Evolutionary conservation across 352 stramenopile species (phyloP).

Genomic region (Poterioochromonas sp.): DNA sequence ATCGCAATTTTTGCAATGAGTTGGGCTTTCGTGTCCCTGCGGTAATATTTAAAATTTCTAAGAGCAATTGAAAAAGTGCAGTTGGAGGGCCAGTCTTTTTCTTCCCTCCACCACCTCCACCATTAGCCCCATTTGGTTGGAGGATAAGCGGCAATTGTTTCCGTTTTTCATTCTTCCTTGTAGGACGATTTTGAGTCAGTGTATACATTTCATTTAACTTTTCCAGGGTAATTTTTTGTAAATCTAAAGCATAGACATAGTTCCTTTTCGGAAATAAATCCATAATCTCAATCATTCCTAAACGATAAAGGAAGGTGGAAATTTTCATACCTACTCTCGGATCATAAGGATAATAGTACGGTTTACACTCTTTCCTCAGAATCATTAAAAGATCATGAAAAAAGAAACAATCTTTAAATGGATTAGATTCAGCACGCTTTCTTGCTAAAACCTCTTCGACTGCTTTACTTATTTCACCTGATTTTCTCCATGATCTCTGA

Average conservation of each 20-base stretch:
- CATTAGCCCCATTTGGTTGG: not conserved
- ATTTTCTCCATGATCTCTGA: slow-evolving; percentile 15
- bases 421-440: slow-evolving; percentile 14
- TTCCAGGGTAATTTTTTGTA: not conserved
- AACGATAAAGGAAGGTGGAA: slow-evolving; percentile 11
- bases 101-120: not conserved
- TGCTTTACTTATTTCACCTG: not conserved
- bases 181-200: not conserved
- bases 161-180: not conserved
- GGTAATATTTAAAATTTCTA: not conserved
- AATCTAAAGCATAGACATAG: not conserved
- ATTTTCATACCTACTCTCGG: not conserved
- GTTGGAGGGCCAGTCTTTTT: not conserved
- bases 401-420: not conserved
- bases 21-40: not conserved
- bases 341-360: slow-evolving; percentile 3
- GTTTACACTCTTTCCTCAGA: not conserved
- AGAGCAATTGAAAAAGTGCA: not conserved
- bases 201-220: slow-evolving; percentile 1
- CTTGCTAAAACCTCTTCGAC: slow-evolving; percentile 16
- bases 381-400: slow-evolving; percentile 15
- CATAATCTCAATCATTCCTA: slow-evolving; percentile 13
- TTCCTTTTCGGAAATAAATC: not conserved
- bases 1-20: not conserved
- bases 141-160: too few species aligned